A percentile compares a stretch with the other conserved stretches of the same genome.
Evolutionary conservation across 2,329 filamentous ascomycete genomes (phyloP).

Genomic region (Teratosphaeria destructans): DNA sequence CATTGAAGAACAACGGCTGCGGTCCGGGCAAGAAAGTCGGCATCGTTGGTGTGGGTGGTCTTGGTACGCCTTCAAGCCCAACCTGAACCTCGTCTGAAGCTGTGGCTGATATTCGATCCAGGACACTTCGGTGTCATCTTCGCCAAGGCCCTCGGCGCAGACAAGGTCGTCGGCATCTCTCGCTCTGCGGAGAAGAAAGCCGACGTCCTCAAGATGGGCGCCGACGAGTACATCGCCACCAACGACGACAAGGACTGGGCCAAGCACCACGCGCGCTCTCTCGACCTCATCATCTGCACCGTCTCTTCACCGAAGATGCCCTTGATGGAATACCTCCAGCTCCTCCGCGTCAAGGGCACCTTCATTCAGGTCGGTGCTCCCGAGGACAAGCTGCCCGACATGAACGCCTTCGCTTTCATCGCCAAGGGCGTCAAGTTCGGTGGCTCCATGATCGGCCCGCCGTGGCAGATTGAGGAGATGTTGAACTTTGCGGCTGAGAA

Average conservation of each 20-base stretch:
- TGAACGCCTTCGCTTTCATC: slow-evolving; percentile 51
- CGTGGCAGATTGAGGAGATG: slow-evolving; percentile 50
- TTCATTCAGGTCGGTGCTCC: slow-evolving; percentile 60
- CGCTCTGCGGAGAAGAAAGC: slow-evolving; percentile 48
- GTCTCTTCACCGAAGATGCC: slow-evolving; percentile 53
- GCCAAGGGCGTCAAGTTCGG: slow-evolving; percentile 41
- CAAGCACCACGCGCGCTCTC: slow-evolving; percentile 39
- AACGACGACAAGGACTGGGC: slow-evolving; percentile 49
- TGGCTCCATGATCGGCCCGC: slow-evolving; percentile 34
- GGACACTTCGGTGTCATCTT: slow-evolving; percentile 60
- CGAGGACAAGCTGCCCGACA: slow-evolving; percentile 44
- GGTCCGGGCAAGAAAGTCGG: slow-evolving; percentile 63
- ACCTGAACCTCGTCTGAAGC: neutral
- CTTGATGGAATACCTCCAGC: slow-evolving; percentile 47
- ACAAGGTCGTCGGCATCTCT: slow-evolving; percentile 55
- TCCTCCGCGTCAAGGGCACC: slow-evolving; percentile 49
- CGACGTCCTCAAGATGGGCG: slow-evolving; percentile 53
- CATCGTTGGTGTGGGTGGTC: slow-evolving; percentile 55
- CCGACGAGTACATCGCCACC: slow-evolving; percentile 48
- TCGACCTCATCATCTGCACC: slow-evolving; percentile 52
- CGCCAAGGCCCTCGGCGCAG: slow-evolving; percentile 58
- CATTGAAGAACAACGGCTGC: slow-evolving; percentile 54
- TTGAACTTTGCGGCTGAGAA: slow-evolving; percentile 49
- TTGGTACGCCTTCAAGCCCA: neutral
- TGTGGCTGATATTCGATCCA: neutral